Conservation (phyloP, 2,329 filamentous ascomycete species). For the Aureobasidium sp. region DNA sequence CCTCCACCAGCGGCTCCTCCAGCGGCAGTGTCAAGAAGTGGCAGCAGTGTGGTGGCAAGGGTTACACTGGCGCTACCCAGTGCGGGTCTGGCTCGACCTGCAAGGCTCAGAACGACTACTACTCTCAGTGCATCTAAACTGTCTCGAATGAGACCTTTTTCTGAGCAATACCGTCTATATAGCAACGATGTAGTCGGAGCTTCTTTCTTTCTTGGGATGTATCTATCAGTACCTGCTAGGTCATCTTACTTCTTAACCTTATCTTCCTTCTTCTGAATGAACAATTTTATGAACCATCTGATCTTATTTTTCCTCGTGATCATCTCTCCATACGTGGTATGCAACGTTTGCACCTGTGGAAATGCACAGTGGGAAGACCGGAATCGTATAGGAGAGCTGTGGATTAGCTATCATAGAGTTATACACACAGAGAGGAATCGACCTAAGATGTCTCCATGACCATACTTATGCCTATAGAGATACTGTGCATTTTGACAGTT, state of each 20-base stretch:
- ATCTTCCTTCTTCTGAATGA: neutral
- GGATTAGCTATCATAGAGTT: too few relatives aligned
- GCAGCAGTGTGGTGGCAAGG: conserved; percentile 39
- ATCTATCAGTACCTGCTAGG: neutral
- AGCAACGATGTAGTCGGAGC: neutral
- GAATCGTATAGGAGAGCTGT: too few relatives aligned
- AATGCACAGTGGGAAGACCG: too few relatives aligned
- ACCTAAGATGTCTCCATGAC: too few relatives aligned
- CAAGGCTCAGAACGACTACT: conserved; percentile 37
- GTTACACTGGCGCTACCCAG: conserved; percentile 38
- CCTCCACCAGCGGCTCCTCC: neutral
- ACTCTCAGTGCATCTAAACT: conserved; percentile 40
- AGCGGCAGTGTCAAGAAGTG: conserved; percentile 26
- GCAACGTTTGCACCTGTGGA: too few relatives aligned
- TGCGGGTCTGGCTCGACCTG: conserved; percentile 40
- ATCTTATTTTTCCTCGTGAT: too few relatives aligned
- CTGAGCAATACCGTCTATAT: too few relatives aligned
- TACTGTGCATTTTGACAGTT: too few relatives aligned
- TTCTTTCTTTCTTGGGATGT: neutral
- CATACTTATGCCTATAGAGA: too few relatives aligned
- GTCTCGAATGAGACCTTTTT: neutral
- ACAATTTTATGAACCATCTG: too few relatives aligned
- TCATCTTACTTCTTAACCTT: neutral
- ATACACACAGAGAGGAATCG: too few relatives aligned
- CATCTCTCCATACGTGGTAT: too few relatives aligned